phyloP scores from a whole-genome alignment of 768 basidiomycete genomes.

The Strobilomyces confusus region DNA sequence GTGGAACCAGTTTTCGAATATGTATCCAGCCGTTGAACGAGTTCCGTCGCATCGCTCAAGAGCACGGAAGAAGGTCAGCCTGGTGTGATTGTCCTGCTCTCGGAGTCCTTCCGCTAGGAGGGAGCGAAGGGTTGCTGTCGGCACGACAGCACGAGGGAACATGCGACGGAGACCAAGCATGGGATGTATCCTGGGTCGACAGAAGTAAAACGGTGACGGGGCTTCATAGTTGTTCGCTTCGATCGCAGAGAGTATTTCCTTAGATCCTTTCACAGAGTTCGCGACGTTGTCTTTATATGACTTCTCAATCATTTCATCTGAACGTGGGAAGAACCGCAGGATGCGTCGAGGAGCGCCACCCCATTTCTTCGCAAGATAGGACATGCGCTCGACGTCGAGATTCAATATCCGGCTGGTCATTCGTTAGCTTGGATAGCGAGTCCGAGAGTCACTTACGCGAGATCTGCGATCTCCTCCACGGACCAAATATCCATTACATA shows the following conservation, averaged over 20 bases:
- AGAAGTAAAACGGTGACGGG: neutral
- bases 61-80: no score
- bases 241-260: neutral
- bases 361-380: neutral
- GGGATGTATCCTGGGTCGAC: no score
- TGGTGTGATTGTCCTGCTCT: neutral
- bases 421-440: neutral
- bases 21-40: no score
- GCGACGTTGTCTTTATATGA: fast-evolving
- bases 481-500: constrained; percentile 7
- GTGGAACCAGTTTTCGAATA: no score
- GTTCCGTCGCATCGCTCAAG: no score
- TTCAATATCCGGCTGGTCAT: neutral
- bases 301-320: fast-evolving
- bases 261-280: neutral
- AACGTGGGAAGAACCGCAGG: neutral
- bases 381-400: neutral
- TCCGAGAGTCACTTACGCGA: neutral
- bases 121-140: neutral
- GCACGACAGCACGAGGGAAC: no score
- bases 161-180: neutral
- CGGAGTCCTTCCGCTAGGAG: neutral
- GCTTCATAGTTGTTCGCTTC: neutral
- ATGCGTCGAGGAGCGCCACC: neutral
- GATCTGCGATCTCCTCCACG: neutral